Evolutionary conservation across 225 moss, liverwort and hornwort genomes (phyloP), one percentile per base, ranked within the genome.

Genomic region (Thuidium tamariscinum): DNA sequence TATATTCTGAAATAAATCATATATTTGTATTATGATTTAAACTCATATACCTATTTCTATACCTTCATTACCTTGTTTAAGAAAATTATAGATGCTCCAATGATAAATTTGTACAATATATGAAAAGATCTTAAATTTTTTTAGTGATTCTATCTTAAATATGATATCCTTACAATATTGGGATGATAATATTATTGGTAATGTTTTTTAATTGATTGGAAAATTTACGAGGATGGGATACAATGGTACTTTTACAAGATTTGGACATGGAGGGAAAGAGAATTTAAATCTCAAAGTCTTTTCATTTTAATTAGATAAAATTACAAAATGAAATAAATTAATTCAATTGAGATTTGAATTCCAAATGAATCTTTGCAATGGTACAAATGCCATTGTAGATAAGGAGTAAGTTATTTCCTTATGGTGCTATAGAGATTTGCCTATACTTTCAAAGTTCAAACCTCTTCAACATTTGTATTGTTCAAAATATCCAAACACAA

Each of bases 391-490:
- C 29, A 36, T 79, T 61, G 2, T 1, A 42, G 32, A 32, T 44
- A 59, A 44, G 1, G 4, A n/a, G 2, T 46, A 46, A 26, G 17
- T 16, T 46, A 3, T 15, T 18, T 19, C 0, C 1, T 27, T 67
- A 37, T 13, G 5, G 1, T 37, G 8, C 13, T 18, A 6, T 37
- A 0, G 3, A 36, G 0, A 29, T 19, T 37, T 3, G 3, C 13
- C 6, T 20, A 8, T 52, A 13, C 4, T 67, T n/a, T 13, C 13
- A 6, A 29, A n/a, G n/a, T n/a, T n/a, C n/a, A n/a, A 51, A 16
- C 2, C 26, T 57, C 5, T 11, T 63, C 11, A 36, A 52, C 0
- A 0, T 21, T 15, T 37, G 0, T 18, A 30, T 39, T 54, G 20
- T 39, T 29, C 30, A 29, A 67, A 7, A 6, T 4, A 8, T 34